Evolutionary conservation across 2,329 filamentous ascomycete species (phyloP).

Genomic region (Colletotrichum navitas): DNA sequence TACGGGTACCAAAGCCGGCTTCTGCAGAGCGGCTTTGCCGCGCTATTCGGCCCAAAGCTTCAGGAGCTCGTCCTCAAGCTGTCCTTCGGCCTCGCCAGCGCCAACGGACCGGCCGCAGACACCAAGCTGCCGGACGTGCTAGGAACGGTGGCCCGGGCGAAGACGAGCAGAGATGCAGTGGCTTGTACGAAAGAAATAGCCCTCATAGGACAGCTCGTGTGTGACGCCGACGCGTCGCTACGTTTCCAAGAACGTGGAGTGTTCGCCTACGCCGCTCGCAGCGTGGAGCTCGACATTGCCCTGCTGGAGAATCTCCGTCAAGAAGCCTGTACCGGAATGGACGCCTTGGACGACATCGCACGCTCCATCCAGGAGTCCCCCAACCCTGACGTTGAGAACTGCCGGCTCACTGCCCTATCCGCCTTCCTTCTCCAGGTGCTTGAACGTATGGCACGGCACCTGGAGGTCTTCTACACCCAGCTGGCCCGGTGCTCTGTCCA

Average conservation of each 20-base stretch:
- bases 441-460: slow-evolving; percentile 64
- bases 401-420: slow-evolving; percentile 55
- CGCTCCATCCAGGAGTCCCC: slow-evolving; percentile 44
- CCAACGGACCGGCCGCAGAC: slow-evolving; percentile 49
- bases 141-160: slow-evolving; percentile 56
- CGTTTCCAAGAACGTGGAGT: slow-evolving; percentile 66
- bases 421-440: slow-evolving; percentile 64
- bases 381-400: slow-evolving; percentile 53
- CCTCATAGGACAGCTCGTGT: slow-evolving; percentile 62
- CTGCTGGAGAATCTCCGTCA: slow-evolving; percentile 65
- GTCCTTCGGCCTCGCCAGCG: slow-evolving; percentile 62
- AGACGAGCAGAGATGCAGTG: slow-evolving; percentile 60
- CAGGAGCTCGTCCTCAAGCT: slow-evolving; percentile 67
- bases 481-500: slow-evolving; percentile 63
- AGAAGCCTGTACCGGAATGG: slow-evolving; percentile 66
- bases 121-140: slow-evolving; percentile 60
- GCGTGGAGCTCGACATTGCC: slow-evolving; percentile 64
- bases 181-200: slow-evolving; percentile 62
- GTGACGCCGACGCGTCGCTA: slow-evolving; percentile 56
- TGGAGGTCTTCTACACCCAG: slow-evolving; percentile 65
- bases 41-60: slow-evolving; percentile 63
- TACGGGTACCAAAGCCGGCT: slow-evolving; percentile 66
- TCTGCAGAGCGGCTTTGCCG: slow-evolving; percentile 63
- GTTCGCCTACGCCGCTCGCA: slow-evolving; percentile 61
- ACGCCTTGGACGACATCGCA: slow-evolving; percentile 63